Conservation (phyloP, 2,329 filamentous ascomycete genomes). For the Albophoma yamanashiensis region DNA sequence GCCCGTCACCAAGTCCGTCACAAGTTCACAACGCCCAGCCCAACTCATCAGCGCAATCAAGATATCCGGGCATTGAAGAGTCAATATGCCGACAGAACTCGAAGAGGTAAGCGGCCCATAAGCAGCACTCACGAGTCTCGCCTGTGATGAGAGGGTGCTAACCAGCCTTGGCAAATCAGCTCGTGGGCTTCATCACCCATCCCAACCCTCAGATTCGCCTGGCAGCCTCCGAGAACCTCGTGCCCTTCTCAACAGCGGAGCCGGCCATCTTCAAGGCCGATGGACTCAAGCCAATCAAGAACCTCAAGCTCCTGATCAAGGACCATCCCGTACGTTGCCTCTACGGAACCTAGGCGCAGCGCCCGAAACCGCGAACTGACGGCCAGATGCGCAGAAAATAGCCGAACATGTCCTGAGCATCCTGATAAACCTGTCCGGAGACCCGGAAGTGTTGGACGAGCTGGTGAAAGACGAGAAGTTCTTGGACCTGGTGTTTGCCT, state of each 20-base stretch:
- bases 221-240: constrained; percentile 74
- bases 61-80: background rate
- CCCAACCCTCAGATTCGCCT: constrained; percentile 85
- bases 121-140: background rate
- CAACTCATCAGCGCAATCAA: background rate
- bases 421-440: constrained; percentile 74
- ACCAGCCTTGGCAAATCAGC: constrained; percentile 32
- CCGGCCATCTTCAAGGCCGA: constrained; percentile 76
- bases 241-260: constrained; percentile 68
- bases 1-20: background rate
- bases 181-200: constrained; percentile 88
- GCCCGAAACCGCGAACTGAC: background rate
- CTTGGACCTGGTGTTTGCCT: constrained; percentile 58
- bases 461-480: constrained; percentile 74
- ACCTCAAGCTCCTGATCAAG: constrained; percentile 76
- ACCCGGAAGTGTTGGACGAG: constrained; percentile 61
- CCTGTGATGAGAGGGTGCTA: background rate
- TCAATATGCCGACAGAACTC: constrained; percentile 59
- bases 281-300: constrained; percentile 66
- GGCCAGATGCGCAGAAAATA: constrained; percentile 51
- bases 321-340: constrained; percentile 61
- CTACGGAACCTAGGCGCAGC: background rate
- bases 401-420: constrained; percentile 89
- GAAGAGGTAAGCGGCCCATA: constrained; percentile 48
- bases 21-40: background rate